phyloP scores from a whole-genome alignment of 2,329 filamentous ascomycete species.

The Neofusicoccum sp. region DNA sequence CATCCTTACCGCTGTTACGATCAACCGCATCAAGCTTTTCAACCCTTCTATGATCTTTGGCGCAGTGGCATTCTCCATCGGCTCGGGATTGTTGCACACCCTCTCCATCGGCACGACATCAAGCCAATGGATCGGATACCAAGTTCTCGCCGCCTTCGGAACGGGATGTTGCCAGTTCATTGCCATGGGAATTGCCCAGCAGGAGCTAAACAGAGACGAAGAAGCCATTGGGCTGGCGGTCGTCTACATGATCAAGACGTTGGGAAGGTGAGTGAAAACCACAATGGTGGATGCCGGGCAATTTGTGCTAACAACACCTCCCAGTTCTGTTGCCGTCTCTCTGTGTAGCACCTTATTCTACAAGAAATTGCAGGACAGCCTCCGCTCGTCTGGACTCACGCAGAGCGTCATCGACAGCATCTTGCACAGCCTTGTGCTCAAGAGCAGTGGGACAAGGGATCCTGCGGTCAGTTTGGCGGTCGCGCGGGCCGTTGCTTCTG shows the following conservation, averaged over 20 bases:
- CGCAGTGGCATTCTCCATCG: not conserved
- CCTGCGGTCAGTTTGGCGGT: not conserved
- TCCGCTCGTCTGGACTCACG: not conserved
- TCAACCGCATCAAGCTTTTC: not conserved
- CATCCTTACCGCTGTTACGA: not conserved
- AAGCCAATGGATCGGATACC: not conserved
- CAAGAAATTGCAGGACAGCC: not conserved
- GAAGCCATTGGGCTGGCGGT: not conserved
- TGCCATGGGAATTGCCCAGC: not conserved
- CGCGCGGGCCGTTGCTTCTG: not conserved
- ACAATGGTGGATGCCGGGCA: not conserved
- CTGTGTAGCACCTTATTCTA: not conserved
- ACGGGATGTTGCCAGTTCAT: slow-evolving; percentile 4
- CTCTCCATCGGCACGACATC: not conserved
- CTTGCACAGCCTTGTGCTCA: not conserved
- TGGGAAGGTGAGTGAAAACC: not conserved
- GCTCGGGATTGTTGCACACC: not conserved
- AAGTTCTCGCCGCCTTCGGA: not conserved
- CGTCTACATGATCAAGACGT: slow-evolving; percentile 1
- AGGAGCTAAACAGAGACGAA: not conserved
- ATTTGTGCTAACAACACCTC: not conserved
- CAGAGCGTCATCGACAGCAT: not conserved
- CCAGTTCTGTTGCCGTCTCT: not conserved
- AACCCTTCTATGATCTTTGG: not conserved
- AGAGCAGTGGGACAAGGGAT: not conserved